phyloP scores from a whole-genome alignment of 345 rosid genomes.

The Camelina laxa region DNA sequence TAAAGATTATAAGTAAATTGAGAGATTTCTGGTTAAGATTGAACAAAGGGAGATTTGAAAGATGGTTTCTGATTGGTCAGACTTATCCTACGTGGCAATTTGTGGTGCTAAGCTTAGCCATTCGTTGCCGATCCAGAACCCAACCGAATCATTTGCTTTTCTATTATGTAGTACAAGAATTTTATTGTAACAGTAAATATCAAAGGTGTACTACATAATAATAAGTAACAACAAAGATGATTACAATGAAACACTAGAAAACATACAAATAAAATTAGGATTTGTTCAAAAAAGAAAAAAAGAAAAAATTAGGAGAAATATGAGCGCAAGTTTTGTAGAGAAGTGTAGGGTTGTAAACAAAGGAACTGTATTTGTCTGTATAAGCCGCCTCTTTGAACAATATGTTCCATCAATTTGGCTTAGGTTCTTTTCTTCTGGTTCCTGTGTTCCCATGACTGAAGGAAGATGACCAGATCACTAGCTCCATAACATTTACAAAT shows the following conservation, averaged over 20 bases:
- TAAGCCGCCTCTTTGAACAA: neutral
- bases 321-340: neutral
- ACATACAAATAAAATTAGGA: neutral
- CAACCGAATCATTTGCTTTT: conserved; percentile 8
- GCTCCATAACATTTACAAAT: conserved; percentile 3
- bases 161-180: neutral
- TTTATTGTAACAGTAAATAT: neutral
- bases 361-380: neutral
- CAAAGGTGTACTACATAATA: neutral
- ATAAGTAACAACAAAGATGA: neutral
- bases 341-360: neutral
- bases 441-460: neutral
- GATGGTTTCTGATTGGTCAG: conserved; percentile 37
- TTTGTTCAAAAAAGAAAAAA: too few relatives aligned
- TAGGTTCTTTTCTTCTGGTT: too few relatives aligned
- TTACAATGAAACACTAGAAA: neutral
- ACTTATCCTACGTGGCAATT: conserved; percentile 37
- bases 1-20: conserved; percentile 25
- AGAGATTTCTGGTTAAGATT: conserved; percentile 37
- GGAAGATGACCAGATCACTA: conserved; percentile 10
- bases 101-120: conserved; percentile 31
- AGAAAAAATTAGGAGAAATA: neutral
- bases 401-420: neutral
- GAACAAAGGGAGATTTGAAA: conserved; percentile 8
- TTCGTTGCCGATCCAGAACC: conserved; percentile 29